Evolutionary conservation across 1,284 basidiomycete genomes (phyloP), one percentile per base, ranked within the genome.

Genomic region (Taiwanofungus camphoratus): DNA sequence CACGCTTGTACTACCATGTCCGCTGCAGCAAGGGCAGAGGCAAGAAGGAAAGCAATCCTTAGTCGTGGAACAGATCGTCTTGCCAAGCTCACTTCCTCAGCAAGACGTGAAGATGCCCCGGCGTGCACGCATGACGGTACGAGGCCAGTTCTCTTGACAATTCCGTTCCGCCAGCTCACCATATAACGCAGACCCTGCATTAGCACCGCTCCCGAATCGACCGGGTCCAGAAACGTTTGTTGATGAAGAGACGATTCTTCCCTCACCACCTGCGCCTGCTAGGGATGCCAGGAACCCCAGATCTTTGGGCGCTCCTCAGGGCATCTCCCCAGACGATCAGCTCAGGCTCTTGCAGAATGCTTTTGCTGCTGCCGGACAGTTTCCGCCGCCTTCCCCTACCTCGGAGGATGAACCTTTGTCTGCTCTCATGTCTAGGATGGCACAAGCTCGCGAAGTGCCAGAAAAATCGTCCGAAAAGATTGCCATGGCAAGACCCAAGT

Each of bases 31-130:
- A 75, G 77, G 51, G 80, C 83, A 57, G 83, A 84, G 63, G 86
- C 86, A 13, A 74, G 86, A 36, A 65, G 79, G 56, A 82, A 76
- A 62, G 86, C 86, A 20, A 87, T 89, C 43, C 73, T 87, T 18
- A 70, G 69, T 48, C 69, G 84, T 44, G 79, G 83, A 11, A 68
- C 67, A 20, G 84, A 88, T 67, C 74, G 86, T 44, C 74, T 89
- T 19, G 76, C 80, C 30, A 87, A 80, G 57, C 72, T 88, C 39
- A 85, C 85, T 4, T 80, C 79, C 3, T 81, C 81, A 5, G 85
- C 82, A 16, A 68, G 86, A 41, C 84, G 85, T 24, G 82, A 85
- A 44, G 82, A 86, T 47, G 75, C 72, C 4, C 67, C 76, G 4
- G 69, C 71, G n/a, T 82, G 77, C 55, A 59, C 73, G 46, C 70